Evolutionary conservation across 164 flowering plant genomes (phyloP).

Genomic region (Tinospora cordifolia): DNA sequence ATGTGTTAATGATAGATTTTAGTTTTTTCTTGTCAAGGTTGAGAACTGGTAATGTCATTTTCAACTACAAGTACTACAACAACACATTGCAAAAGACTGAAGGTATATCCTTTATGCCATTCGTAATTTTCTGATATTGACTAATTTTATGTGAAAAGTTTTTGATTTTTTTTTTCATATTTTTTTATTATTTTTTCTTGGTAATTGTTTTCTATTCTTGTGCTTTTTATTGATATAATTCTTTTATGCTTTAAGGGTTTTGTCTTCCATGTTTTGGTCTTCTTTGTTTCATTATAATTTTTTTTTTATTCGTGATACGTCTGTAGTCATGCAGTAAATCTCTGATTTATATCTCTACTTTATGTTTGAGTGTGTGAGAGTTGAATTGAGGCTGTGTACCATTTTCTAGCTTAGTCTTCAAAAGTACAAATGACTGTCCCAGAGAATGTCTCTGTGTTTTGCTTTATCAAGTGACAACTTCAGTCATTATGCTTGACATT

Average conservation of each 20-base stretch:
- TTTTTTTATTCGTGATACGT: too few relatives aligned
- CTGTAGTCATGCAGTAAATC: too few relatives aligned
- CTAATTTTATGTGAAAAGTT: background rate
- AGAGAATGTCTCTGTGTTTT: too few relatives aligned
- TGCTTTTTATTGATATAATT: background rate
- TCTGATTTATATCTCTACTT: too few relatives aligned
- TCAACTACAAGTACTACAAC: conserved; percentile 71
- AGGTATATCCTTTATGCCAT: conserved; percentile 36
- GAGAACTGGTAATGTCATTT: conserved; percentile 71
- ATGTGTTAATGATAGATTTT: background rate
- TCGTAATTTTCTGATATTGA: background rate
- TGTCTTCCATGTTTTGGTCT: background rate
- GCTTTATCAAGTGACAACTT: too few relatives aligned
- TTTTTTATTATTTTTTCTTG: background rate
- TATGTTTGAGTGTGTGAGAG: too few relatives aligned
- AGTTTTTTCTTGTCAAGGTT: conserved; percentile 34
- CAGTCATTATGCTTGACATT: too few relatives aligned
- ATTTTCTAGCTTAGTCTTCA: too few relatives aligned
- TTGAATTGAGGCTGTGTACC: too few relatives aligned
- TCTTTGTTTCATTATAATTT: background rate
- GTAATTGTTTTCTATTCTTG: background rate
- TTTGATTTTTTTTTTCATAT: background rate
- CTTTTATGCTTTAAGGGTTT: background rate
- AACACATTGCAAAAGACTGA: conserved; percentile 73
- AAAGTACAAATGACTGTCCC: too few relatives aligned